These are phyloP conservation scores for Bisporella sp. DNA, from an alignment of 2,329 filamentous ascomycete genomes.

Conservation along the genomic window DNA sequence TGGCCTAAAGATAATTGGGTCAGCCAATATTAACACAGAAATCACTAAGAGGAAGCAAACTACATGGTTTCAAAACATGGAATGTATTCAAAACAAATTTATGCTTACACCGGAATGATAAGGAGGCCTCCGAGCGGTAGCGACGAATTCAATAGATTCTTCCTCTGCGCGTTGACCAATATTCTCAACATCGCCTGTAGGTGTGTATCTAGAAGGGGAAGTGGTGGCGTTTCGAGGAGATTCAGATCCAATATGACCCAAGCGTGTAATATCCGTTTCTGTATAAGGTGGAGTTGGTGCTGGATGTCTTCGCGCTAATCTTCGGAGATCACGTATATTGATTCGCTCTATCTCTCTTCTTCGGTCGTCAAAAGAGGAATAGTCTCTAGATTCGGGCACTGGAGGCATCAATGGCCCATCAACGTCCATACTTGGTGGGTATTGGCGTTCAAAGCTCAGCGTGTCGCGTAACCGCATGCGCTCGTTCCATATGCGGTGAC, in stretches of 20 bases:
- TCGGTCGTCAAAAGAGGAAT: constrained; percentile 8
- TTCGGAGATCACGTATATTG: constrained; percentile 14
- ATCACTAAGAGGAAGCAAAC: too few species aligned
- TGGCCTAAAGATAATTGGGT: not conserved
- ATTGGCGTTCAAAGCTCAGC: constrained; percentile 16
- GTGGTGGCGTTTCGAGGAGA: too few species aligned
- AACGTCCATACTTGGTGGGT: constrained; percentile 8
- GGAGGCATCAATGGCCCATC: constrained; percentile 21
- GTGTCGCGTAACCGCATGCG: constrained; percentile 14
- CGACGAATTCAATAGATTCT: too few species aligned
- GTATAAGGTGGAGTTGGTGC: constrained; percentile 20
- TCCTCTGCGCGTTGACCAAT: too few species aligned
- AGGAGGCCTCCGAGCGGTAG: too few species aligned
- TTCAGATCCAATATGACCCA: not conserved
- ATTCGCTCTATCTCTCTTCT: constrained; percentile 15
- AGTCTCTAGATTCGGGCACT: constrained; percentile 23
- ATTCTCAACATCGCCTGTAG: too few species aligned
- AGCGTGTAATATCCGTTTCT: constrained; percentile 11
- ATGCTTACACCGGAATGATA: too few species aligned
- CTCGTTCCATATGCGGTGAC: constrained; percentile 12
- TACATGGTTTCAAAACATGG: too few species aligned
- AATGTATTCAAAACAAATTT: too few species aligned
- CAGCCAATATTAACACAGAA: too few species aligned
- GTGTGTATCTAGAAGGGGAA: too few species aligned
- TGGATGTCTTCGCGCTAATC: constrained; percentile 15